Percentiles rank a stretch among this genome's conserved stretches.
Evolutionary conservation across 2,329 filamentous ascomycete genomes (phyloP).

Genomic region (Fusarium nodosum): DNA sequence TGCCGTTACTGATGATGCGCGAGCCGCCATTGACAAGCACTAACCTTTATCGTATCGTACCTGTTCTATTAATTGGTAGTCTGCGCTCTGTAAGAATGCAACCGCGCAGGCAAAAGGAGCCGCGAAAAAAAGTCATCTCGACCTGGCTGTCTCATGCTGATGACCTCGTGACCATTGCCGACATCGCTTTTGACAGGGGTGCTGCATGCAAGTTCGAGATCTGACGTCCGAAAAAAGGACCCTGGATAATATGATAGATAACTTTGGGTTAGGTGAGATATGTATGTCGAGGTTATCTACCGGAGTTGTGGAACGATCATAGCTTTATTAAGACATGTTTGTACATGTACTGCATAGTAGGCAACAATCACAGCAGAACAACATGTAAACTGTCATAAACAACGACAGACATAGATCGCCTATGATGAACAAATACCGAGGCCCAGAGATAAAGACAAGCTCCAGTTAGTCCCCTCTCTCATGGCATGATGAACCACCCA

Average conservation of each 20-base stretch:
- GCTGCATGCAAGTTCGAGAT: conserved; percentile 35
- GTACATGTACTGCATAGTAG: neutral
- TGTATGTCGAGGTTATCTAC: neutral
- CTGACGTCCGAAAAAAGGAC: conserved; percentile 31
- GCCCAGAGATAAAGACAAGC: conserved; percentile 32
- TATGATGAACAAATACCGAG: neutral
- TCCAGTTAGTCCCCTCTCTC: conserved; percentile 12
- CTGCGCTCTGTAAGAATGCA: neutral
- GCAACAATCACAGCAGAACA: neutral
- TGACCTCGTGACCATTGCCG: conserved; percentile 37
- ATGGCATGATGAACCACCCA: neutral
- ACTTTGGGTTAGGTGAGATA: neutral
- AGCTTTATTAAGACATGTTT: neutral
- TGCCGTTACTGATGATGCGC: neutral
- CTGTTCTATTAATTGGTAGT: neutral
- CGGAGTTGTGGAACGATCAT: neutral
- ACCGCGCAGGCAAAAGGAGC: conserved; percentile 15
- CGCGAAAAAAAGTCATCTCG: neutral
- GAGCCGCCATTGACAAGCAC: neutral
- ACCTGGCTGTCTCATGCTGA: neutral
- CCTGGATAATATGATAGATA: conserved; percentile 22
- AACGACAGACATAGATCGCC: neutral
- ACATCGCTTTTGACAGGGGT: conserved; percentile 40
- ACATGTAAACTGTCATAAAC: neutral
- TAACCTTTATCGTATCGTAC: neutral